These are phyloP conservation scores for Cucurbita argyrosperma DNA, from an alignment of 306 rosid species.

Conservation along the genomic window DNA sequence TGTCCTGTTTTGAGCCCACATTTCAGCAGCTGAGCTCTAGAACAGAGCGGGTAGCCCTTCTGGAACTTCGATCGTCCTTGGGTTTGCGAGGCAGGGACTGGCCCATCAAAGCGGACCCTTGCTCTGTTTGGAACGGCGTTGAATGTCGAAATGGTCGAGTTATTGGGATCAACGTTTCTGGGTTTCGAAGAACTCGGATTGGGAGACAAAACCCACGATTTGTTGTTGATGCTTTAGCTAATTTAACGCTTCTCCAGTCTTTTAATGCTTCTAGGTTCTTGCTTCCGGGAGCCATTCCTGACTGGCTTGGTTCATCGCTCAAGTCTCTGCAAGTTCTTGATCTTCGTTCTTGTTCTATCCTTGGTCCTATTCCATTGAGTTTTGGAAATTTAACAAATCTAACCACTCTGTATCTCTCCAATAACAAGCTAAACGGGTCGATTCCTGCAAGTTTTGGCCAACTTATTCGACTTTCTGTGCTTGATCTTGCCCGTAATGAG, in stretches of 20 bases:
- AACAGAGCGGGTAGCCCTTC: constrained; percentile 43
- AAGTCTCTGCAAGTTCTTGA: constrained; percentile 47
- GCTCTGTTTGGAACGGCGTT: constrained; percentile 53
- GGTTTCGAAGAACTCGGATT: constrained; percentile 60
- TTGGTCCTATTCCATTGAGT: constrained; percentile 44
- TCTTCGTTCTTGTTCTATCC: constrained; percentile 63
- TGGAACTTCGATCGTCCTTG: constrained; percentile 58
- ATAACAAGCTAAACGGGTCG: constrained; percentile 46
- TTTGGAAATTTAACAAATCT: constrained; percentile 58
- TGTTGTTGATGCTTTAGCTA: constrained; percentile 49
- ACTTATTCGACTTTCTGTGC: constrained; percentile 41
- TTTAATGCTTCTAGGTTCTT: constrained; percentile 75
- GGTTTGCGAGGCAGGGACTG: constrained; percentile 80
- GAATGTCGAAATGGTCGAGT: constrained; percentile 58
- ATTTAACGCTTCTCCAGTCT: constrained; percentile 44
- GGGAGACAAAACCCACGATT: constrained; percentile 68
- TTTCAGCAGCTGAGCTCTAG: constrained; percentile 48
- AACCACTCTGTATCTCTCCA: constrained; percentile 41
- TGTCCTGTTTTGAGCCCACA: constrained; percentile 37
- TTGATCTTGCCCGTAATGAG: constrained; percentile 55
- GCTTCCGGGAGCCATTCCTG: constrained; percentile 65
- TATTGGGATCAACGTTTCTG: constrained; percentile 63
- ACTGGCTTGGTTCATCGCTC: constrained; percentile 49
- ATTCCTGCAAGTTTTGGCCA: constrained; percentile 56
- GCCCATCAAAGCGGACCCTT: constrained; percentile 81